These are phyloP conservation scores for Kluyveromyces sp. DNA, from an alignment of 1,139 yeast genomes.

Conservation along the genomic window DNA sequence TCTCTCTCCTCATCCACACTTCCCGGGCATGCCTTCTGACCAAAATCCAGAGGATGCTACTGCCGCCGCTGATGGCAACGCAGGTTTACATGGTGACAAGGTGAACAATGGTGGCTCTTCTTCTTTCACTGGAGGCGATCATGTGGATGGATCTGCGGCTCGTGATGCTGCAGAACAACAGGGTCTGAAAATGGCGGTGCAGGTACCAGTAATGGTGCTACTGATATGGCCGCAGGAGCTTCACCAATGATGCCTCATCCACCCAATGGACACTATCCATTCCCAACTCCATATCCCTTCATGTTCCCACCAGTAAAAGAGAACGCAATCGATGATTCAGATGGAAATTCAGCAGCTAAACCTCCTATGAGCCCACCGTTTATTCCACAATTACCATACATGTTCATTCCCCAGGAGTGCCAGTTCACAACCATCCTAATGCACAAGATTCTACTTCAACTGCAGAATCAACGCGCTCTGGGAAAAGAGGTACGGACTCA, in stretches of 20 bases:
- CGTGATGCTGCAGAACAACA: not conserved
- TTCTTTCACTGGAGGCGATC: not conserved
- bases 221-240: constrained; percentile 1
- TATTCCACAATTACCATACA: constrained; percentile 7
- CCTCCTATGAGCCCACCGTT: constrained; percentile 4
- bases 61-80: not conserved
- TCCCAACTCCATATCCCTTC: constrained; percentile 1
- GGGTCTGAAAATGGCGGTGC: too few relatives aligned
- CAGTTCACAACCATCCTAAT: not conserved
- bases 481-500: constrained; percentile 5
- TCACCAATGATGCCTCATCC: constrained; percentile 4
- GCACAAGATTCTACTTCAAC: constrained; percentile 11
- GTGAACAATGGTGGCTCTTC: not conserved
- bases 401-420: constrained; percentile 6
- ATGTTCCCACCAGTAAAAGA: not conserved
- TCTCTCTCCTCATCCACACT: constrained; percentile 1
- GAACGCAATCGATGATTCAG: not conserved
- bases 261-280: constrained; percentile 3
- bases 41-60: not conserved
- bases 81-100: not conserved
- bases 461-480: not conserved
- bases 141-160: not conserved
- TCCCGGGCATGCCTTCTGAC: constrained; percentile 4
- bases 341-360: not conserved
- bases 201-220: not conserved